Percentiles rank a stretch among this genome's conserved stretches.
These are phyloP conservation scores for Leishmania turanica DNA, from an alignment of 208 protist species.

Conservation along the genomic window DNA sequence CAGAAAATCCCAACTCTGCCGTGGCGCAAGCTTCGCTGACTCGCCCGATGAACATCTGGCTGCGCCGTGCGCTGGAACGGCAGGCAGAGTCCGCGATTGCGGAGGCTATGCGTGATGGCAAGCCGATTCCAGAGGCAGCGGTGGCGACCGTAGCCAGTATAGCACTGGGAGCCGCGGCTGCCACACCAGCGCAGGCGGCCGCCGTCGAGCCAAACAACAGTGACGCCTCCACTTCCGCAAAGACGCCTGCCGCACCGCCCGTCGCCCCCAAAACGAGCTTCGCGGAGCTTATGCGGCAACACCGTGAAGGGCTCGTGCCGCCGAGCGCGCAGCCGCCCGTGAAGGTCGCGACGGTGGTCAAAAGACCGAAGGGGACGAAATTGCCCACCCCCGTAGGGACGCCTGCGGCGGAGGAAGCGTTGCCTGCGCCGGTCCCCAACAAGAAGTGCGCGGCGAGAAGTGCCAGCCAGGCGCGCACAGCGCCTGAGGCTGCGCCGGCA, in stretches of 20 bases:
- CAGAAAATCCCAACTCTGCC: neutral
- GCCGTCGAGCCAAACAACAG: neutral
- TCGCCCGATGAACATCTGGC: slow-evolving; percentile 30
- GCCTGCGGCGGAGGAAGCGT: neutral
- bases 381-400: neutral
- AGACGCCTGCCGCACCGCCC: neutral
- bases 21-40: neutral
- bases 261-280: slow-evolving; percentile 18
- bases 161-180: neutral
- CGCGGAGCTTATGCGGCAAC: slow-evolving; percentile 37
- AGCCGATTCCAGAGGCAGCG: slow-evolving; percentile 14
- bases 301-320: slow-evolving; percentile 34
- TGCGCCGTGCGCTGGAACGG: slow-evolving; percentile 33
- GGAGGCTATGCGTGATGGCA: slow-evolving; percentile 19
- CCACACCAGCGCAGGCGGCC: neutral
- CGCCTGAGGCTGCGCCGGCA: neutral
- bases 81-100: slow-evolving; percentile 30
- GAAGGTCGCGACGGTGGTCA: slow-evolving; percentile 41
- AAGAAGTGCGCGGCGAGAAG: neutral
- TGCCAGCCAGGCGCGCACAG: neutral
- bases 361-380: slow-evolving; percentile 24
- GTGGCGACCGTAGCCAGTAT: neutral
- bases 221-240: slow-evolving; percentile 3
- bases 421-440: neutral
- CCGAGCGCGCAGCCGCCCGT: slow-evolving; percentile 30